Percentiles rank a stretch among this genome's conserved stretches.
These are phyloP conservation scores for Pinus taeda DNA, from an alignment of 75 land plant genomes.

Conservation along the genomic window DNA sequence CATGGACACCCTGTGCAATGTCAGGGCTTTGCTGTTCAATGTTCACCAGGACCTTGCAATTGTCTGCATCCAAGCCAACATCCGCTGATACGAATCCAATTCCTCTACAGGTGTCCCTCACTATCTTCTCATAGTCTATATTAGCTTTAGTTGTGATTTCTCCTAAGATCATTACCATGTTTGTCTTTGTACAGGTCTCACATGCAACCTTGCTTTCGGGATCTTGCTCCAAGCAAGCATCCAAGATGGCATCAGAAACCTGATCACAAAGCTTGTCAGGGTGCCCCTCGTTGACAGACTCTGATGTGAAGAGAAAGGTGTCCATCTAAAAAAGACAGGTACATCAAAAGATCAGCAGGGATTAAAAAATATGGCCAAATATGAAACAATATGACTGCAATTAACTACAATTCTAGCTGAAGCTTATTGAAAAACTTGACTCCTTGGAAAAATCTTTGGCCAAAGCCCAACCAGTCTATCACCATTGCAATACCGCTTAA, in stretches of 20 bases:
- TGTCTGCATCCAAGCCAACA: slow-evolving; percentile 65
- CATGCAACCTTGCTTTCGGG: slow-evolving; percentile 62
- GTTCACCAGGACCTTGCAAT: slow-evolving; percentile 63
- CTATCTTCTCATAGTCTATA: slow-evolving; percentile 51
- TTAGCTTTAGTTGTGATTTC: slow-evolving; percentile 54
- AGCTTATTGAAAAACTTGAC: too few relatives aligned
- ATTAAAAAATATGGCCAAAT: too few relatives aligned
- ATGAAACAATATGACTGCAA: too few relatives aligned
- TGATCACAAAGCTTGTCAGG: slow-evolving; percentile 62
- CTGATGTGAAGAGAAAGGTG: slow-evolving; percentile 53
- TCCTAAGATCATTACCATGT: slow-evolving; percentile 56
- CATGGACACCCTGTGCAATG: slow-evolving; percentile 74
- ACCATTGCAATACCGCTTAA: too few relatives aligned
- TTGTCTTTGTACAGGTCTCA: slow-evolving; percentile 51
- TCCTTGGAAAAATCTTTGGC: too few relatives aligned
- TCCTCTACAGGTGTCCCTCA: slow-evolving; percentile 44
- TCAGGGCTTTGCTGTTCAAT: slow-evolving; percentile 69
- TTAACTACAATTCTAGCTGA: too few relatives aligned
- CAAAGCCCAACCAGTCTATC: too few relatives aligned
- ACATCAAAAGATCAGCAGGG: too few relatives aligned
- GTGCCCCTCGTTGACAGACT: slow-evolving; percentile 61
- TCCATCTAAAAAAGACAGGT: slow-evolving; percentile 21
- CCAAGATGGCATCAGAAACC: slow-evolving; percentile 53
- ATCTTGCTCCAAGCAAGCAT: slow-evolving; percentile 51
- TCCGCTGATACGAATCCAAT: slow-evolving; percentile 49